Base-by-base conservation (phyloP, 2,329 filamentous ascomycete genomes). In the Penicillium sp. region DNA sequence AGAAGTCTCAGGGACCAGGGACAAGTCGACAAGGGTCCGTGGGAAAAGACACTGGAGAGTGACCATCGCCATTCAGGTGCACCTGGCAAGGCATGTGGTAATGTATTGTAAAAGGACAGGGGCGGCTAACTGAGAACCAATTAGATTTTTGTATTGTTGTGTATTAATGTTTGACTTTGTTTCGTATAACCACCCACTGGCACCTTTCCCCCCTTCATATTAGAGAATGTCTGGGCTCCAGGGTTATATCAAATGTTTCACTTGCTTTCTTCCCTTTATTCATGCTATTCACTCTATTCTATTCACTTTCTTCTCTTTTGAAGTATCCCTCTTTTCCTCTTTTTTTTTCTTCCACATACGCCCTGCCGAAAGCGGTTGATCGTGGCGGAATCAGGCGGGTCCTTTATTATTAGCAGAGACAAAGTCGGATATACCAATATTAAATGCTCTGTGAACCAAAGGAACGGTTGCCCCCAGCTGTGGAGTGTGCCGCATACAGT, bases 281-380 rank as follows among this genome's bases (percentile, higher is more conserved):
- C 10, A 5, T 25, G 12, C 14, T 17, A 22, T 17, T 26, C 33
- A 19, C n/a, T 19, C 16, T 30, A 17, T 37, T 19, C 17, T 12
- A 19, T 26, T 37, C 17, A 14, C 28, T 11, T 19, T 10, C 8
- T 10, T 5, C 30, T 16, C 10, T 14, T 36, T 30, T 11, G 10
- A 9, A 11, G 2, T 2, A 4, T 30, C 9, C 4, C 28, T 11
- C 12, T 17, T 40, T 14, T n/a, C 16, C 30, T n/a, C 17, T 11
- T 47, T 26, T 36, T 36, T 26, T n/a, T 4, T n/a, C n/a, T 4
- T 26, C 25, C 5, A 3, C 31, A 16, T 35, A 35, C 30, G 30
- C 30, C 31, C 31, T 59, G 56, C 60, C 56, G 41, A 37, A 62
- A 59, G 58, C 56, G 56, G 58, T 55, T 43, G 57, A 58, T 55